phyloP scores from a whole-genome alignment of 2,329 filamentous ascomycete species.

The Aphanoascus verrucosus region DNA sequence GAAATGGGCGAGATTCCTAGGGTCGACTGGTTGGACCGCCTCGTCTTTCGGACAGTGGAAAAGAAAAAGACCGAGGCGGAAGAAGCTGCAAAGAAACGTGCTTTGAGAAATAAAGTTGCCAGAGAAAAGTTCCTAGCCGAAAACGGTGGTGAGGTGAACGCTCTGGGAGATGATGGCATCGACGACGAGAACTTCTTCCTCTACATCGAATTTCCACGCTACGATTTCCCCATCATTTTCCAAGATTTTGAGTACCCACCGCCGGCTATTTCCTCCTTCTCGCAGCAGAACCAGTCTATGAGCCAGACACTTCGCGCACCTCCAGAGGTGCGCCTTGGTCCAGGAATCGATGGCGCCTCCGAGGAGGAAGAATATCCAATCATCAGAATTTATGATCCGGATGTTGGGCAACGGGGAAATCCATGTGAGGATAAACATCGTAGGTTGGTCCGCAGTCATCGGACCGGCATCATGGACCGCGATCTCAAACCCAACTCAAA shows the following conservation, averaged over 20 bases:
- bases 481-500: slow-evolving; percentile 95
- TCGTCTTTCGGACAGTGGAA: slow-evolving; percentile 85
- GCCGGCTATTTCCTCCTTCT: slow-evolving; percentile 67
- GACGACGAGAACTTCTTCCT: slow-evolving; percentile 64
- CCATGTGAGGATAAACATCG: slow-evolving; percentile 93
- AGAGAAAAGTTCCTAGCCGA: slow-evolving; percentile 21
- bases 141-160: slow-evolving; percentile 26
- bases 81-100: slow-evolving; percentile 51
- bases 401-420: slow-evolving; percentile 80
- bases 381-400: slow-evolving; percentile 83
- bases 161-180: slow-evolving; percentile 17
- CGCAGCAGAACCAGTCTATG: slow-evolving; percentile 52
- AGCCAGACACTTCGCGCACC: slow-evolving; percentile 66
- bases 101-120: slow-evolving; percentile 27
- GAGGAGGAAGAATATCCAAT: slow-evolving; percentile 47
- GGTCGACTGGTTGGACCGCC: slow-evolving; percentile 88
- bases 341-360: slow-evolving; percentile 65
- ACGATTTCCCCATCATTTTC: slow-evolving; percentile 92
- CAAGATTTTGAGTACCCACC: slow-evolving; percentile 85
- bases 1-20: slow-evolving; percentile 93
- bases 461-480: slow-evolving; percentile 87
- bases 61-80: slow-evolving; percentile 59
- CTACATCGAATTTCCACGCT: slow-evolving; percentile 83
- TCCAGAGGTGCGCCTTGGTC: slow-evolving; percentile 80
- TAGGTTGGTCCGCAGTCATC: slow-evolving; percentile 77